Percentiles rank a stretch among this genome's conserved stretches.
Conservation (phyloP, 352 stramenopile genomes). For the Pythium pyrilobum region DNA sequence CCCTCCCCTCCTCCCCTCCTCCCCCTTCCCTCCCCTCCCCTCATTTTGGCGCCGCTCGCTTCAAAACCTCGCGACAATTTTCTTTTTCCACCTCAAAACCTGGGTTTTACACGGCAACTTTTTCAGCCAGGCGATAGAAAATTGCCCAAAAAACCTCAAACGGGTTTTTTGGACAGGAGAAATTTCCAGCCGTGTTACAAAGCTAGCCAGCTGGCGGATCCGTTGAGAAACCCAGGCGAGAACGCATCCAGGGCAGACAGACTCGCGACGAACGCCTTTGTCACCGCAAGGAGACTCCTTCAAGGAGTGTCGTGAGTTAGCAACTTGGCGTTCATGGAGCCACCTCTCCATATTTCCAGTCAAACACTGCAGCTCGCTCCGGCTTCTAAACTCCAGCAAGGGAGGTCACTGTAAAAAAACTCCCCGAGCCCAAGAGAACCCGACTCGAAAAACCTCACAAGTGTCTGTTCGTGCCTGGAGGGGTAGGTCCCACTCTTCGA, state of each 20-base stretch:
- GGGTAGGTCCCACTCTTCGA: too few species aligned
- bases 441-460: too few species aligned
- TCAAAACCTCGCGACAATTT: slow-evolving; percentile 9
- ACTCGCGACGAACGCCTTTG: not conserved
- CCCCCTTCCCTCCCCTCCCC: not conserved
- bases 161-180: slow-evolving; percentile 12
- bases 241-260: not conserved
- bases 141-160: slow-evolving; percentile 13
- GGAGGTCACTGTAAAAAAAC: too few species aligned
- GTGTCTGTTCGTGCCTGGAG: too few species aligned
- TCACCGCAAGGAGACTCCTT: too few species aligned
- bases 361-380: too few species aligned
- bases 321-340: too few species aligned
- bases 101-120: slow-evolving; percentile 3
- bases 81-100: slow-evolving; percentile 17
- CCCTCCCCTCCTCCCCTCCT: not conserved
- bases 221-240: slow-evolving; percentile 5
- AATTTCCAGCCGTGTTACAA: slow-evolving; percentile 17
- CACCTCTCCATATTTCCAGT: too few species aligned
- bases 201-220: slow-evolving; percentile 15
- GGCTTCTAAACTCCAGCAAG: too few species aligned
- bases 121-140: not conserved
- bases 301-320: too few species aligned
- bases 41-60: not conserved
- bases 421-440: too few species aligned